phyloP scores from a whole-genome alignment of 108 stramenopile genomes.

The Cylindrotheca fusiformis region DNA sequence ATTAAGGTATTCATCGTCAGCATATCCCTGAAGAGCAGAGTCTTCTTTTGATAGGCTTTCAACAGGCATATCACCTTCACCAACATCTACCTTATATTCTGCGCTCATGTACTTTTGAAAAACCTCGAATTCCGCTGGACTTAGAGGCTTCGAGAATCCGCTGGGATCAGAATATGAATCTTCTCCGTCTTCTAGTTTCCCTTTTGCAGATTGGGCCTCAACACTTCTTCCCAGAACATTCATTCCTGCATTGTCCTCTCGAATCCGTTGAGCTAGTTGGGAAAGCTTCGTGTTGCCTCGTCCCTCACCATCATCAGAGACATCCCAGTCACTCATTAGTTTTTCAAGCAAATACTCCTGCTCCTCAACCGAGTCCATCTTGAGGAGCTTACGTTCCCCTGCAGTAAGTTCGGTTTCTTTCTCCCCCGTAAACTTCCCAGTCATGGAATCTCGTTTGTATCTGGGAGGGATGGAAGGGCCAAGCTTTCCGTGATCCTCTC shows the following conservation, averaged over 20 bases:
- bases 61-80: slow-evolving; percentile 57
- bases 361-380: slow-evolving; percentile 49
- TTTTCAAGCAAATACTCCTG: slow-evolving; percentile 34
- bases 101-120: slow-evolving; percentile 54
- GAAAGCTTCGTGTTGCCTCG: slow-evolving; percentile 20
- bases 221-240: slow-evolving; percentile 66
- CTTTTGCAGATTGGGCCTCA: slow-evolving; percentile 29
- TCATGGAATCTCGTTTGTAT: slow-evolving; percentile 70
- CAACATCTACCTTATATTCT: slow-evolving; percentile 42
- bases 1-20: slow-evolving; percentile 51
- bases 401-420: slow-evolving; percentile 53
- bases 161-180: slow-evolving; percentile 19
- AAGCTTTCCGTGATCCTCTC: slow-evolving; percentile 38
- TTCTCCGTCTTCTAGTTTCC: slow-evolving; percentile 37
- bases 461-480: slow-evolving; percentile 57
- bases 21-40: slow-evolving; percentile 27
- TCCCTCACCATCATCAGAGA: slow-evolving; percentile 17
- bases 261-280: slow-evolving; percentile 58
- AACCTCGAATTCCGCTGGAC: slow-evolving; percentile 53
- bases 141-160: slow-evolving; percentile 47
- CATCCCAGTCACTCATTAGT: slow-evolving; percentile 35
- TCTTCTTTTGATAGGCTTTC: slow-evolving; percentile 13
- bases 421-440: slow-evolving; percentile 76
- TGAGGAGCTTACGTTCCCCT: slow-evolving; percentile 47
- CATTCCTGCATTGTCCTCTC: slow-evolving; percentile 60